phyloP scores from a whole-genome alignment of 352 stramenopile genomes.

The Stramenopiles sp. region DNA sequence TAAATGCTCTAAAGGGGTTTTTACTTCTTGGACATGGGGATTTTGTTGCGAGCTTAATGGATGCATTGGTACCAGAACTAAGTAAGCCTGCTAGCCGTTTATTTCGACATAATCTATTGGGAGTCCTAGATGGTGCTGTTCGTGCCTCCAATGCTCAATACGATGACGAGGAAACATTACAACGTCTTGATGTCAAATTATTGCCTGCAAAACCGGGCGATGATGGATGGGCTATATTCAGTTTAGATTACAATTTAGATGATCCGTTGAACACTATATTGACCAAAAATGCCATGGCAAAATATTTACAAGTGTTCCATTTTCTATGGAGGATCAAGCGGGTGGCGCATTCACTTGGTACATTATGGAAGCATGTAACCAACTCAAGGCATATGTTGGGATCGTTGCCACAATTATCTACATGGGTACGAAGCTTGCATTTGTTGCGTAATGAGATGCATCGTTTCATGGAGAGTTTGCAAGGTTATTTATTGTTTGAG shows the following conservation, averaged over 20 bases:
- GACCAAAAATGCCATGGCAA: slow-evolving; percentile 40
- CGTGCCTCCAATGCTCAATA: slow-evolving; percentile 83
- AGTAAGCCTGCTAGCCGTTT: slow-evolving; percentile 64
- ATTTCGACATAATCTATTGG: slow-evolving; percentile 80
- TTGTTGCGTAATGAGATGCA: slow-evolving; percentile 89
- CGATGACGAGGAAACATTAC: slow-evolving; percentile 70
- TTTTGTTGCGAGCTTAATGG: slow-evolving; percentile 89
- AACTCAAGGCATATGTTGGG: slow-evolving; percentile 75
- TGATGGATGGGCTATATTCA: slow-evolving; percentile 80
- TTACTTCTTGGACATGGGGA: slow-evolving; percentile 94
- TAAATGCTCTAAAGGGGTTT: slow-evolving; percentile 86
- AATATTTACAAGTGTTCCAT: slow-evolving; percentile 66
- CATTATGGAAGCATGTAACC: slow-evolving; percentile 88
- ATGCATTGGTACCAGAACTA: slow-evolving; percentile 63
- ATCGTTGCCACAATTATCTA: slow-evolving; percentile 32
- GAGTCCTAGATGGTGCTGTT: slow-evolving; percentile 76
- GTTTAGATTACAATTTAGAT: slow-evolving; percentile 59
- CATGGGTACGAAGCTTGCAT: slow-evolving; percentile 70
- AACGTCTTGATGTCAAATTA: slow-evolving; percentile 68
- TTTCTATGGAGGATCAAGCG: slow-evolving; percentile 69
- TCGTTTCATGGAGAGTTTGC: slow-evolving; percentile 88
- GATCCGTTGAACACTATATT: slow-evolving; percentile 63
- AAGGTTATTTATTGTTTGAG: slow-evolving; percentile 98
- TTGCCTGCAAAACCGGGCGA: slow-evolving; percentile 51
- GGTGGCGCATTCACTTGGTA: slow-evolving; percentile 70